Conservation (phyloP, 1,139 yeast species). For the Candida sanyaensis region DNA sequence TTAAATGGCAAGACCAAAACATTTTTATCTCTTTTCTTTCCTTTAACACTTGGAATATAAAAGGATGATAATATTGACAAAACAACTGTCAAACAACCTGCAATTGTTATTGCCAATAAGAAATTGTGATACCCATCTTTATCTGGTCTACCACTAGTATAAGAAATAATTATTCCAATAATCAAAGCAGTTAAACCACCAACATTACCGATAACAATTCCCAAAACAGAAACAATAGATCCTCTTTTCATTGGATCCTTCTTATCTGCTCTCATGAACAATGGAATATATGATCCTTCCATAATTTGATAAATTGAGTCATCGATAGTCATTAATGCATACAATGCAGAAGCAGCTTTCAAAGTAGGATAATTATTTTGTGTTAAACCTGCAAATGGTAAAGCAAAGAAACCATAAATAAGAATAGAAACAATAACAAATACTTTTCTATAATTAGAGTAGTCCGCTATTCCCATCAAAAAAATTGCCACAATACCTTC, state of each 20-base stretch:
- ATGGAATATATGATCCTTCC: conserved; percentile 47
- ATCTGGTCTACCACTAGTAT: conserved; percentile 27
- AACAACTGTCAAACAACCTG: conserved; percentile 37
- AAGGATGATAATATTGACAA: conserved; percentile 28
- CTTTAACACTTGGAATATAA: conserved; percentile 35
- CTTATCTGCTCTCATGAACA: conserved; percentile 38
- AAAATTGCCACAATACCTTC: conserved; percentile 42
- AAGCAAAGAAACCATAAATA: conserved; percentile 36
- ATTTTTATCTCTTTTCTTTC: conserved; percentile 28
- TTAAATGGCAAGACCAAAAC: conserved; percentile 25
- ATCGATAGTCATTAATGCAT: conserved; percentile 30
- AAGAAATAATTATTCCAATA: conserved; percentile 42
- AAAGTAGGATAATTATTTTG: conserved; percentile 21
- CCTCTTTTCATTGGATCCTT: conserved; percentile 33
- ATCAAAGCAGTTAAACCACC: conserved; percentile 44
- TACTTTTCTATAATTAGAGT: conserved; percentile 39
- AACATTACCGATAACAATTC: conserved; percentile 36
- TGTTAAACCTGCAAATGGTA: conserved; percentile 40
- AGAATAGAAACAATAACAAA: conserved; percentile 31
- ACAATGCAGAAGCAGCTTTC: conserved; percentile 27
- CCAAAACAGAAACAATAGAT: conserved; percentile 40
- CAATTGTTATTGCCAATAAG: conserved; percentile 41
- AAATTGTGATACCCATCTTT: conserved; percentile 37
- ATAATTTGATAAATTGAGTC: conserved; percentile 39
- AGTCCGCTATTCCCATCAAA: conserved; percentile 47